These are phyloP conservation scores for Ganoderma sp. DNA, from an alignment of 1,284 basidiomycete species.

Conservation along the genomic window DNA sequence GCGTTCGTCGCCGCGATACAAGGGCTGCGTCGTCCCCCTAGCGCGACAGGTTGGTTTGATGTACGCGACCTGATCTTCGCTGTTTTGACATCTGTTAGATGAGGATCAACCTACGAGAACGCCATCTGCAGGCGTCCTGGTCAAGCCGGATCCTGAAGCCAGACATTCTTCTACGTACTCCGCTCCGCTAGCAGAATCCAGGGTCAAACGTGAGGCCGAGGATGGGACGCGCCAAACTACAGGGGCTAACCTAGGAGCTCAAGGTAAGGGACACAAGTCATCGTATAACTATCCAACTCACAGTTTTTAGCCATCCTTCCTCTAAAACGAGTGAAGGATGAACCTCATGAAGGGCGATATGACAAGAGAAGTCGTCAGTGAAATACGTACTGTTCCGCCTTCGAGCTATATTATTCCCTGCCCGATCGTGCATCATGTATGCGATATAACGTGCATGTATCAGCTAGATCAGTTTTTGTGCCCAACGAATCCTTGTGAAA, in stretches of 20 bases:
- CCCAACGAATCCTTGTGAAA: neutral
- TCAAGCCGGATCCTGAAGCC: neutral
- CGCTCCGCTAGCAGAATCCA: neutral
- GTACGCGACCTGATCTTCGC: too few species aligned
- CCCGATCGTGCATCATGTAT: neutral
- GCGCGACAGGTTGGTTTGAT: neutral
- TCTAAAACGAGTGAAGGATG: conserved; percentile 4
- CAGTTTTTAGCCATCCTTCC: neutral
- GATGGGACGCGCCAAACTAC: neutral
- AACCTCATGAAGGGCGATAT: neutral
- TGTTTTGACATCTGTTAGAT: too few species aligned
- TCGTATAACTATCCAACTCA: neutral
- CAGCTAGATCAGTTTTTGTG: neutral
- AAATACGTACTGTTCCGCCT: neutral
- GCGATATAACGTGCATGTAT: neutral
- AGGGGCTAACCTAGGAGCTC: too few species aligned
- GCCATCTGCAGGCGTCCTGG: neutral
- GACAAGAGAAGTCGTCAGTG: neutral
- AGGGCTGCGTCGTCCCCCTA: neutral
- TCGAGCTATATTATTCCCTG: neutral
- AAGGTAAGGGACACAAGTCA: neutral
- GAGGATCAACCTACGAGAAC: neutral
- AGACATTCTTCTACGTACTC: neutral
- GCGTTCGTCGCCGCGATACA: conserved; percentile 1
- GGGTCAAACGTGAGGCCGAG: neutral